A percentile compares a stretch with the other conserved stretches of the same genome.
These are phyloP conservation scores for Malus sylvestris DNA, from an alignment of 306 rosid genomes.

Conservation along the genomic window DNA sequence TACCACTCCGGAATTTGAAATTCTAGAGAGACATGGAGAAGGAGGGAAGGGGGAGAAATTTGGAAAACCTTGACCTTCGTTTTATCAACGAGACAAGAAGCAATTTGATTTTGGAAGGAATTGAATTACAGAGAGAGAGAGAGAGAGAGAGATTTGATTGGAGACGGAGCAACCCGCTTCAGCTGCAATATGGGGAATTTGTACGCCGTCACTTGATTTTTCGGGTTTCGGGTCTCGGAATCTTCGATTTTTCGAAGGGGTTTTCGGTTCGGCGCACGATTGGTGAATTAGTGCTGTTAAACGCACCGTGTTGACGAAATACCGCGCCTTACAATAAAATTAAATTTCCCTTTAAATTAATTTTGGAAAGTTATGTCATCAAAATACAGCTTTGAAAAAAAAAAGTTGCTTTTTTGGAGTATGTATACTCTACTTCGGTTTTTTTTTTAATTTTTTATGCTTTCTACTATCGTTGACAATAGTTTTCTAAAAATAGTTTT, in stretches of 20 bases:
- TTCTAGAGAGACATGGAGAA: neutral
- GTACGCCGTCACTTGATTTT: neutral
- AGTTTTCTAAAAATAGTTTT: too few relatives aligned
- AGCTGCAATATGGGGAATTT: neutral
- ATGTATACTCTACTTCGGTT: too few relatives aligned
- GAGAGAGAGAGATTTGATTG: neutral
- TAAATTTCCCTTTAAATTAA: too few relatives aligned
- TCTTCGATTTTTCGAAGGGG: neutral
- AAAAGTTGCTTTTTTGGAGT: too few relatives aligned
- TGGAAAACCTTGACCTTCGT: constrained; percentile 5
- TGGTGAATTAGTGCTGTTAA: neutral
- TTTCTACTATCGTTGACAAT: too few relatives aligned
- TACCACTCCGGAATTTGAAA: neutral
- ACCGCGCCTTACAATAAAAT: too few relatives aligned
- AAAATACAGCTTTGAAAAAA: too few relatives aligned
- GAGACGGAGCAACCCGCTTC: neutral
- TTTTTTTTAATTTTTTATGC: too few relatives aligned
- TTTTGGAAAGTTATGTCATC: too few relatives aligned
- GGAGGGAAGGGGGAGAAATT: neutral
- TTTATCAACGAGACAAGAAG: neutral
- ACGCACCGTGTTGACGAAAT: neutral
- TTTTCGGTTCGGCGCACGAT: neutral
- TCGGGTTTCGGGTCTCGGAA: neutral
- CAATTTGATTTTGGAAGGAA: neutral
- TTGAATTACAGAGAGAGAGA: neutral